Percentiles rank a stretch among this genome's conserved stretches.
phyloP scores from a whole-genome alignment of 2,329 filamentous ascomycete genomes.

The Colletotrichum euphorbiae region DNA sequence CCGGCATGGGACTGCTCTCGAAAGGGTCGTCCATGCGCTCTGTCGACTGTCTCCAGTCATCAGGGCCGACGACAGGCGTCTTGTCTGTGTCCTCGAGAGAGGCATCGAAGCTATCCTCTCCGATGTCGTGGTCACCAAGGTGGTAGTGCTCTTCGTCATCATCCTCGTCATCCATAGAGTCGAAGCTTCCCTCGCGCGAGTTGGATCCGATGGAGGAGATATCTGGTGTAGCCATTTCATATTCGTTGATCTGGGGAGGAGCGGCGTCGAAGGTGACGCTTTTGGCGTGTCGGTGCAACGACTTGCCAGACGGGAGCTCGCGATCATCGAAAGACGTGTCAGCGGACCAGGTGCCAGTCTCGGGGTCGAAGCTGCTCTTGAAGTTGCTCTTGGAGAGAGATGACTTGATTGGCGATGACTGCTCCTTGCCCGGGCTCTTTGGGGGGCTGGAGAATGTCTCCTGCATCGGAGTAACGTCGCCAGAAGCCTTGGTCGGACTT shows the following conservation, averaged over 20 bases:
- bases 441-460: slow-evolving; percentile 45
- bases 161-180: slow-evolving; percentile 82
- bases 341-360: slow-evolving; percentile 75
- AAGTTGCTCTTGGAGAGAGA: slow-evolving; percentile 79
- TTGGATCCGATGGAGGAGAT: slow-evolving; percentile 91
- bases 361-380: slow-evolving; percentile 76
- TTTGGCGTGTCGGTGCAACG: slow-evolving; percentile 87
- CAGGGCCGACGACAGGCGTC: slow-evolving; percentile 96
- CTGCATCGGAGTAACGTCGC: slow-evolving; percentile 10
- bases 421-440: slow-evolving; percentile 74
- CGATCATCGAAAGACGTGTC: slow-evolving; percentile 70
- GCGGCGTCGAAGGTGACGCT: slow-evolving; percentile 97
- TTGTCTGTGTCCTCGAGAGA: slow-evolving; percentile 96
- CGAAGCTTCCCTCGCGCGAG: slow-evolving; percentile 93
- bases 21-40: slow-evolving; percentile 71
- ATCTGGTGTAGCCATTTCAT: slow-evolving; percentile 97
- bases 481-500: slow-evolving; percentile 43
- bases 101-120: slow-evolving; percentile 93
- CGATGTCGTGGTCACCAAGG: slow-evolving; percentile 68
- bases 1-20: slow-evolving; percentile 76
- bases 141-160: slow-evolving; percentile 58
- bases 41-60: slow-evolving; percentile 84
- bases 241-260: slow-evolving; percentile 95
- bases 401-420: slow-evolving; percentile 87
- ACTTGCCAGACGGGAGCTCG: slow-evolving; percentile 72